A percentile compares a stretch with the other conserved stretches of the same genome.
These are phyloP conservation scores for Trifolium repens DNA, from an alignment of 306 rosid species.

Conservation along the genomic window DNA sequence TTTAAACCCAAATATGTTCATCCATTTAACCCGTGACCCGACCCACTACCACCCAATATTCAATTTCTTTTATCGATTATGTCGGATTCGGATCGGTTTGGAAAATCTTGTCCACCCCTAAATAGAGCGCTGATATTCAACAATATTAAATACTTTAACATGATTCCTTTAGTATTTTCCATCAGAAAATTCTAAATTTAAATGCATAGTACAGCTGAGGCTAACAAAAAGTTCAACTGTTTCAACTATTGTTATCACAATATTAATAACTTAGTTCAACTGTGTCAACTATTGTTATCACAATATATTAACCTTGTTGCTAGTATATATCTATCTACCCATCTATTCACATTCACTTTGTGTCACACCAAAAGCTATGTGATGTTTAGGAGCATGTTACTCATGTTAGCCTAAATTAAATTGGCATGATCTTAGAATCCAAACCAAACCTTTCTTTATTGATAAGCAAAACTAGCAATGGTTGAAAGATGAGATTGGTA, in stretches of 20 bases:
- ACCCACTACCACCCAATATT: no score
- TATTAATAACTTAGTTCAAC: neutral
- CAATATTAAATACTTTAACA: no score
- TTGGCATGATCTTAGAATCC: slow-evolving; percentile 25
- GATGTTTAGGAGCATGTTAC: neutral
- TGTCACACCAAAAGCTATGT: slow-evolving; percentile 11
- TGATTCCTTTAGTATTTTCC: no score
- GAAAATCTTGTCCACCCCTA: no score
- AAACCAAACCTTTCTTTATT: slow-evolving; percentile 21
- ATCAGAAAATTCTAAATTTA: neutral
- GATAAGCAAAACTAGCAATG: slow-evolving; percentile 29
- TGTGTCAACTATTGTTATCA: neutral
- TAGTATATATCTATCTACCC: neutral
- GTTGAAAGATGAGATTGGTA: slow-evolving; percentile 25
- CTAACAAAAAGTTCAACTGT: neutral
- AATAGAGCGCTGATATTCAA: no score
- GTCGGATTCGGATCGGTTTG: no score
- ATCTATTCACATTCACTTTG: slow-evolving; percentile 1
- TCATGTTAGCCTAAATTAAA: slow-evolving; percentile 18
- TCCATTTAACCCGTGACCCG: no score
- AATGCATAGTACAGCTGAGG: neutral
- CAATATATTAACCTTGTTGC: neutral
- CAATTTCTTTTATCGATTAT: no score
- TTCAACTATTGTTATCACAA: neutral
- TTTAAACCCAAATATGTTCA: no score